A percentile compares a stretch with the other conserved stretches of the same genome.
phyloP scores from a whole-genome alignment of 78 protist genomes.

The slime mould (Dictyostelium discoideum) region DNA sequence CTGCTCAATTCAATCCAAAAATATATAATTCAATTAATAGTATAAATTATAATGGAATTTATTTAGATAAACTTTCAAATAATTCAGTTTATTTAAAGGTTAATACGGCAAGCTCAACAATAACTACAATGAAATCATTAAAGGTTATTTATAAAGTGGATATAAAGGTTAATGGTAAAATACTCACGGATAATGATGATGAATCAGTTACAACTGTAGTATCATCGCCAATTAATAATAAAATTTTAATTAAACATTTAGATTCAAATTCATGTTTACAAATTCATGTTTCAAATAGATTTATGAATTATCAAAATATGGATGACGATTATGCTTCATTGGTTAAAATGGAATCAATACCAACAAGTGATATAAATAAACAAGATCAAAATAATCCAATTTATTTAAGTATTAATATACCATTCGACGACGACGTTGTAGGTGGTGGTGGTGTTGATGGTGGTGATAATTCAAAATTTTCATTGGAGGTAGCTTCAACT shows the following conservation, averaged over 20 bases:
- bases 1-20: background rate
- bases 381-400: background rate
- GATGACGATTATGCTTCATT: background rate
- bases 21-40: background rate
- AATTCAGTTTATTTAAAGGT: background rate
- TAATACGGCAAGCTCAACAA: background rate
- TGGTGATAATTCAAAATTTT: background rate
- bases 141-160: background rate
- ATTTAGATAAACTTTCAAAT: background rate
- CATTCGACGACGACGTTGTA: too few species aligned
- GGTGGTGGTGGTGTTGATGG: background rate
- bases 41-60: background rate
- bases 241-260: background rate
- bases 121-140: too few species aligned
- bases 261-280: background rate
- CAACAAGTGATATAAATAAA: background rate
- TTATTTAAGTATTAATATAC: background rate
- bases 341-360: background rate
- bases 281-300: background rate
- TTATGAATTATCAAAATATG: background rate
- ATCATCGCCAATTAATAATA: background rate
- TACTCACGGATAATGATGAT: background rate
- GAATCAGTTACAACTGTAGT: background rate
- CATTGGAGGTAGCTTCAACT: background rate
- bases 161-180: background rate